Percentiles rank a stretch among this genome's conserved stretches.
Evolutionary conservation across 1,284 basidiomycete species (phyloP).

Genomic region (Farysia itapuensis): DNA sequence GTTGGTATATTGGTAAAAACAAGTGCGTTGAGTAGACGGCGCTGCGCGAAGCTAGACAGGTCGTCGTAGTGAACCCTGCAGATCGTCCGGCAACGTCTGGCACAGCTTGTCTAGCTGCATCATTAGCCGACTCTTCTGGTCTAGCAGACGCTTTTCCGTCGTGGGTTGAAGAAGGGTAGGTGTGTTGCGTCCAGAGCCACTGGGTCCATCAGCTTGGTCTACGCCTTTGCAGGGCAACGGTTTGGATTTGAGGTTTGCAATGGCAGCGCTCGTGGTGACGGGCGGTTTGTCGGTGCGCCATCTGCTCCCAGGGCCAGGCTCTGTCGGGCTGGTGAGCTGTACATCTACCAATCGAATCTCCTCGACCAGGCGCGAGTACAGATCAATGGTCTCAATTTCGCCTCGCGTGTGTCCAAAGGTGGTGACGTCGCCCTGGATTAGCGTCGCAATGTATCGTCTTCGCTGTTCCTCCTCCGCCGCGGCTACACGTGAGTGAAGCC

Average conservation of each 20-base stretch:
- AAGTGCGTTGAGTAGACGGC: too few species aligned
- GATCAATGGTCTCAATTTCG: constrained; percentile 51
- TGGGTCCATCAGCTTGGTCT: too few species aligned
- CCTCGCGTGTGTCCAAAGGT: constrained; percentile 33
- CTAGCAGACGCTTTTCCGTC: constrained; percentile 31
- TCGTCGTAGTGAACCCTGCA: constrained; percentile 17
- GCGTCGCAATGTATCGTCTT: constrained; percentile 35
- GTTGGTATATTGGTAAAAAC: too few species aligned
- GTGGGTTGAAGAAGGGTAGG: constrained; percentile 4
- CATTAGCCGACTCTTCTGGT: constrained; percentile 29
- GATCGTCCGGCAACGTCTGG: constrained; percentile 41
- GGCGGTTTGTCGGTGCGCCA: constrained; percentile 35
- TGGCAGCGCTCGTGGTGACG: background rate
- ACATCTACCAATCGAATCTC: constrained; percentile 46
- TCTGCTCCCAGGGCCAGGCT: constrained; percentile 39
- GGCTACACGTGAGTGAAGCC: constrained; percentile 45
- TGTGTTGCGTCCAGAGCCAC: constrained; percentile 8
- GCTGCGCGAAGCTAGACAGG: too few species aligned
- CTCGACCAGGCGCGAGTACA: constrained; percentile 42
- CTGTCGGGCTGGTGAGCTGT: constrained; percentile 21
- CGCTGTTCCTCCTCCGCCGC: constrained; percentile 53
- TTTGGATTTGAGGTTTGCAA: background rate
- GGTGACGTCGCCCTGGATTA: constrained; percentile 47
- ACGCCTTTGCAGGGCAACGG: background rate
- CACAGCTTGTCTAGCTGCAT: constrained; percentile 34